These are phyloP conservation scores for Amylocarpus encephaloides DNA, from an alignment of 2,329 filamentous ascomycete species.

Conservation along the genomic window DNA sequence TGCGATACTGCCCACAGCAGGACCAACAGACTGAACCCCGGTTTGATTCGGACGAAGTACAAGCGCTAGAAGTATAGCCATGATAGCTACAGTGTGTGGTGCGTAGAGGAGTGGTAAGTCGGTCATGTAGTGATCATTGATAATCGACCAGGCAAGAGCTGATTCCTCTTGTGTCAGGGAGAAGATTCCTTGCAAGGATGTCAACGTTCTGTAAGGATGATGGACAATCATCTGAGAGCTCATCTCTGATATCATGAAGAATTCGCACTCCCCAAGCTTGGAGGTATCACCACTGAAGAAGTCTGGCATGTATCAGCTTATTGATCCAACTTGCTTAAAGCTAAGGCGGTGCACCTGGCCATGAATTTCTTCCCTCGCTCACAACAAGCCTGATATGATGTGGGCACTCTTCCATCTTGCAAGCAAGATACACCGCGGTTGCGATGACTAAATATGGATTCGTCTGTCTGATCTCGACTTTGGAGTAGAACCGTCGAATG, in stretches of 20 bases:
- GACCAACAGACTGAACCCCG: constrained; percentile 38
- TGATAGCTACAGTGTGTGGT: constrained; percentile 63
- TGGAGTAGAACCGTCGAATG: constrained; percentile 86
- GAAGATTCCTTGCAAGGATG: constrained; percentile 54
- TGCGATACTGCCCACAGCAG: constrained; percentile 31
- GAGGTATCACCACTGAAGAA: constrained; percentile 58
- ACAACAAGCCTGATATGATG: constrained; percentile 92
- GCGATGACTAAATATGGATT: constrained; percentile 90
- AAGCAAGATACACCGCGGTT: constrained; percentile 91
- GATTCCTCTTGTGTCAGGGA: constrained; percentile 58
- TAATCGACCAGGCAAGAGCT: constrained; percentile 59
- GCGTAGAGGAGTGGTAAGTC: constrained; percentile 62
- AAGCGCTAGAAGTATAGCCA: constrained; percentile 62
- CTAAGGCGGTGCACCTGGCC: constrained; percentile 52
- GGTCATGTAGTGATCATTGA: constrained; percentile 70
- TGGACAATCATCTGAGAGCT: constrained; percentile 68
- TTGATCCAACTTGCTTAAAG: constrained; percentile 1
- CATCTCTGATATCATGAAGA: constrained; percentile 67
- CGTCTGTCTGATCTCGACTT: constrained; percentile 83
- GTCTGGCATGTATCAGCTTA: constrained; percentile 35
- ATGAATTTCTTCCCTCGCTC: constrained; percentile 76
- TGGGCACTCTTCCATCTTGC: constrained; percentile 96
- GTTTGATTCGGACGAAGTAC: constrained; percentile 54
- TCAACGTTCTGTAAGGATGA: constrained; percentile 64
- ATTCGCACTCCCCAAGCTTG: constrained; percentile 69